Conservation (phyloP, 768 basidiomycete species). For the Xanthoconium stramineum region DNA sequence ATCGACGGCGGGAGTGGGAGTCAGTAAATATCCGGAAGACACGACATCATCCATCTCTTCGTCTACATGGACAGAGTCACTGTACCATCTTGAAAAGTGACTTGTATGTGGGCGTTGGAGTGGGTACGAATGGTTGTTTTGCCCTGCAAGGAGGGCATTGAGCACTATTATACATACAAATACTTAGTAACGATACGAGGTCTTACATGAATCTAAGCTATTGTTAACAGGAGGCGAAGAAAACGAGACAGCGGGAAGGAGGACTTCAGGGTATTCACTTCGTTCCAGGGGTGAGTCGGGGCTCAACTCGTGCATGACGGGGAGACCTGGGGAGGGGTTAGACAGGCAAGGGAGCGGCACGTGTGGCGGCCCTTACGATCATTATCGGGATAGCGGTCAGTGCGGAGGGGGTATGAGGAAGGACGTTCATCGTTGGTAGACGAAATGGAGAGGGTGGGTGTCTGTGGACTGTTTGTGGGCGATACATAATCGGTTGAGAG, state of each 20-base stretch:
- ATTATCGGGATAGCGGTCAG: constrained; percentile 26
- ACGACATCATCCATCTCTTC: constrained; percentile 17
- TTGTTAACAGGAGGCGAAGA: constrained; percentile 38
- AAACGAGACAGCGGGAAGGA: constrained; percentile 28
- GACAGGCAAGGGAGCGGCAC: not conserved
- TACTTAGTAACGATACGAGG: constrained; percentile 66
- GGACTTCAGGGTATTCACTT: constrained; percentile 29
- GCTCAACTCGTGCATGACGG: constrained; percentile 29
- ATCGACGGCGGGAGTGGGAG: constrained; percentile 1
- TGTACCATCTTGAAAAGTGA: constrained; percentile 25
- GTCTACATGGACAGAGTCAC: constrained; percentile 4
- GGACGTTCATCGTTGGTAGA: constrained; percentile 40
- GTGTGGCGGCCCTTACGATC: constrained; percentile 21
- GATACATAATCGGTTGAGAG: constrained; percentile 44
- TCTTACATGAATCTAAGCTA: constrained; percentile 75
- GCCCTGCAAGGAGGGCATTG: constrained; percentile 59
- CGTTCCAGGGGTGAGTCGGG: constrained; percentile 33
- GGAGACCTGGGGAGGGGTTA: constrained; percentile 22
- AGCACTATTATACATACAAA: constrained; percentile 64
- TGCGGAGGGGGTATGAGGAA: constrained; percentile 32
- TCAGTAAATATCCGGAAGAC: constrained; percentile 21
- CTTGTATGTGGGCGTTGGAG: constrained; percentile 31
- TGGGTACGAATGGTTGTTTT: constrained; percentile 22
- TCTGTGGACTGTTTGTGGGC: constrained; percentile 42
- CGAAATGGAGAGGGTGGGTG: constrained; percentile 45